A percentile compares a stretch with the other conserved stretches of the same genome.
These are phyloP conservation scores for Apophysomyces variabilis DNA, from an alignment of 371 early-diverging fungal species.

Conservation along the genomic window DNA sequence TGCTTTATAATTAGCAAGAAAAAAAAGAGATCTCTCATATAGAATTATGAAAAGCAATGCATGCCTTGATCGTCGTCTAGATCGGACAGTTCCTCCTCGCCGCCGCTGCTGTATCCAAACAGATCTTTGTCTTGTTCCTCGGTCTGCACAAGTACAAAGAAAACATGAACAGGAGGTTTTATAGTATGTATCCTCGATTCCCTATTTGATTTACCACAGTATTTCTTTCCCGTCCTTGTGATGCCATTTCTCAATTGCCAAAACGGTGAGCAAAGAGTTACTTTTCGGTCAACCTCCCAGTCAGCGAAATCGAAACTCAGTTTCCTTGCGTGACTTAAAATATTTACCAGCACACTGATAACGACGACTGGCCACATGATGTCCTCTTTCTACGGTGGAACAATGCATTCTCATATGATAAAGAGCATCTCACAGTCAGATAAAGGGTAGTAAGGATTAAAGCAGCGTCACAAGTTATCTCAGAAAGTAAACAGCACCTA, in stretches of 20 bases:
- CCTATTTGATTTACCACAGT: not conserved
- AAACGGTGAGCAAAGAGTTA: not conserved
- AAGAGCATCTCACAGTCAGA: too few species aligned
- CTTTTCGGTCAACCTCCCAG: too few species aligned
- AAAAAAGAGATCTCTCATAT: conserved; percentile 1
- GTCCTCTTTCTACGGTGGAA: too few species aligned
- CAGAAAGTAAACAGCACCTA: too few species aligned
- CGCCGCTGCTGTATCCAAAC: conserved; percentile 29
- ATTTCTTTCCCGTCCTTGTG: not conserved
- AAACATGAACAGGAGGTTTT: not conserved
- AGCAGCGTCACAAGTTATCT: too few species aligned
- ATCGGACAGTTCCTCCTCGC: conserved; percentile 46
- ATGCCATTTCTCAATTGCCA: not conserved
- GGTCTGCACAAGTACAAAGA: not conserved
- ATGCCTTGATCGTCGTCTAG: conserved; percentile 52
- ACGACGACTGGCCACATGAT: too few species aligned
- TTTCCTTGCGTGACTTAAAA: too few species aligned
- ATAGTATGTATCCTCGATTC: not conserved
- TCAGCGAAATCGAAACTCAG: too few species aligned
- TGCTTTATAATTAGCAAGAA: conserved; percentile 2
- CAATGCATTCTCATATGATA: too few species aligned
- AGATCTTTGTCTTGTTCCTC: conserved; percentile 15
- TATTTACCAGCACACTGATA: too few species aligned
- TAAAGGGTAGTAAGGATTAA: too few species aligned
- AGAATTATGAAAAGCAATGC: not conserved